phyloP scores from a whole-genome alignment of 2,329 filamentous ascomycete genomes.

The Penicillium fuscoglaucum region DNA sequence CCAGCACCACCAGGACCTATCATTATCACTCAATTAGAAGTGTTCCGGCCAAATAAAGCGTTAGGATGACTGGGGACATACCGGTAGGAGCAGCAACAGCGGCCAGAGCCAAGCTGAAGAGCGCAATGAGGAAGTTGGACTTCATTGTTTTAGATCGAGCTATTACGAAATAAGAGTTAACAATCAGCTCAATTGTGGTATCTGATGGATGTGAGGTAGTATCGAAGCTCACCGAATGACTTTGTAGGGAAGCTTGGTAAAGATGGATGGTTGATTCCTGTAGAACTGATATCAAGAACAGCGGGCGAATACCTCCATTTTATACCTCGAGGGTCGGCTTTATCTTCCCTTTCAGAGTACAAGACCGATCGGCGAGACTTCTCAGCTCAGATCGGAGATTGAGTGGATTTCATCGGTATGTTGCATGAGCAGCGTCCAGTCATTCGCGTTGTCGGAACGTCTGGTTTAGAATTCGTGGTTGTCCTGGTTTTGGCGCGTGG shows the following conservation, averaged over 20 bases:
- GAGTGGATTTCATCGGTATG: neutral
- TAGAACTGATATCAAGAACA: neutral
- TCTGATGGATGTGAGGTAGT: too few species aligned
- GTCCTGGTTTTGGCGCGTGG: neutral
- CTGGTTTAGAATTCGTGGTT: neutral
- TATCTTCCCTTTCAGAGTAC: neutral
- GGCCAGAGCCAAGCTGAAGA: constrained; percentile 6
- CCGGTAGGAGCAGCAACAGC: constrained; percentile 8
- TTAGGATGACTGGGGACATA: neutral
- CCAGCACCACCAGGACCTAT: neutral
- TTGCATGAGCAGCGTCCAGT: neutral
- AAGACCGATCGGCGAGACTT: neutral
- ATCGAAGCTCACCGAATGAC: neutral
- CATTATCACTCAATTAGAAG: neutral
- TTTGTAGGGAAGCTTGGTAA: neutral
- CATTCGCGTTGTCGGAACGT: neutral
- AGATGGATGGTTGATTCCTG: neutral
- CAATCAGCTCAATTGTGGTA: neutral
- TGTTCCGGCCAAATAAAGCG: too few species aligned
- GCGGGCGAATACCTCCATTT: neutral
- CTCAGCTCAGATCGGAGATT: neutral
- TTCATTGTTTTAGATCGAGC: constrained; percentile 2
- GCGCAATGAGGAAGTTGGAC: constrained; percentile 4
- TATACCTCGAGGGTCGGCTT: neutral
- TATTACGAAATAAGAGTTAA: neutral